A percentile compares a stretch with the other conserved stretches of the same genome.
These are phyloP conservation scores for Cardamine resedifolia DNA, from an alignment of 345 rosid genomes.

Conservation along the genomic window DNA sequence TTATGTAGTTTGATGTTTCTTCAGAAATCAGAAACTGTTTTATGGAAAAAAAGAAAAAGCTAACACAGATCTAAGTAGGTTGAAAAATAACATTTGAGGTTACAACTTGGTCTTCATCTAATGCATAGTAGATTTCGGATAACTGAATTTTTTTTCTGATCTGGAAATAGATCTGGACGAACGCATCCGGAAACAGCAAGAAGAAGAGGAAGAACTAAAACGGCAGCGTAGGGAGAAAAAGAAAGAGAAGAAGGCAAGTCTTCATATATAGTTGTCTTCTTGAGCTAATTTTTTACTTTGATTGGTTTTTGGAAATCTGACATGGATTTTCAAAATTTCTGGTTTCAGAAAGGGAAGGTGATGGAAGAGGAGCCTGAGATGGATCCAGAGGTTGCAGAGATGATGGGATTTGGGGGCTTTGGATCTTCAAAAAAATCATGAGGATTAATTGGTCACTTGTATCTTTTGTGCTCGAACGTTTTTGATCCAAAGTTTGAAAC, in stretches of 20 bases:
- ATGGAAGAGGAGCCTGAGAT: slow-evolving; percentile 77
- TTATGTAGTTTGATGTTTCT: not conserved
- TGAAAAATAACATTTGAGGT: not conserved
- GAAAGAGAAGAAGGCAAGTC: slow-evolving; percentile 90
- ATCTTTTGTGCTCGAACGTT: slow-evolving; percentile 12
- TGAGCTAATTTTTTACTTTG: not conserved
- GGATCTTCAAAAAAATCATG: slow-evolving; percentile 71
- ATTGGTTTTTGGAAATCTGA: slow-evolving; percentile 9
- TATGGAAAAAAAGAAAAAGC: not conserved
- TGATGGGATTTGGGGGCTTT: slow-evolving; percentile 98
- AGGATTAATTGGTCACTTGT: slow-evolving; percentile 6
- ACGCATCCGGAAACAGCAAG: slow-evolving; percentile 77
- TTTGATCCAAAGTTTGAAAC: slow-evolving; percentile 19
- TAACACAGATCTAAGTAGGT: not conserved
- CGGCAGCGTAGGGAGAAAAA: slow-evolving; percentile 79
- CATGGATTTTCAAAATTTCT: not conserved
- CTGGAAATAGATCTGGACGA: slow-evolving; percentile 74
- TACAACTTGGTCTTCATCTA: not conserved
- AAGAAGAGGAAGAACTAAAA: slow-evolving; percentile 88
- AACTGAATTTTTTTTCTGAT: slow-evolving; percentile 3
- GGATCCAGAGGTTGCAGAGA: slow-evolving; percentile 91
- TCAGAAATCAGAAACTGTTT: slow-evolving; percentile 9
- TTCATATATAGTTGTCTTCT: slow-evolving; percentile 2
- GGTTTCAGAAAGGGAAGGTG: slow-evolving; percentile 76
- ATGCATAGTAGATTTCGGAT: slow-evolving; percentile 6